A percentile compares a stretch with the other conserved stretches of the same genome.
phyloP scores from a whole-genome alignment of 371 early-diverging fungal genomes.

The Lichtheimia ramosa region DNA sequence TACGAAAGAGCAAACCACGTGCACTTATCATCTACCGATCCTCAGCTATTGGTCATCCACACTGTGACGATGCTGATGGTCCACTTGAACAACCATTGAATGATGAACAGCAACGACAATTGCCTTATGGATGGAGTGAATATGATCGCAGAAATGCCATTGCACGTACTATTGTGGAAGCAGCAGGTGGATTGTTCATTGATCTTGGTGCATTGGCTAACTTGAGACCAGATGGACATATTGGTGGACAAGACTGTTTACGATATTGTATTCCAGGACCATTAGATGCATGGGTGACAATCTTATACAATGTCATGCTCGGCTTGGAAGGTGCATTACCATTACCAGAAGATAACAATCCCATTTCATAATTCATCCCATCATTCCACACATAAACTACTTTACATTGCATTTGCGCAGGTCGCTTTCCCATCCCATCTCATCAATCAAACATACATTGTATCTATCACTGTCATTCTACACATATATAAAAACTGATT shows the following conservation, averaged over 20 bases:
- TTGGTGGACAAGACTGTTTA: conserved; percentile 60
- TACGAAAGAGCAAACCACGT: conserved; percentile 42
- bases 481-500: too few species aligned
- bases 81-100: conserved; percentile 33
- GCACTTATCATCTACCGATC: conserved; percentile 57
- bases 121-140: conserved; percentile 60
- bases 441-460: too few species aligned
- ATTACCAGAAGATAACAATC: conserved; percentile 1
- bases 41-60: conserved; percentile 48
- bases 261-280: conserved; percentile 72
- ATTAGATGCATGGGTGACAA: conserved; percentile 51
- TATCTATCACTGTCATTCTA: background rate
- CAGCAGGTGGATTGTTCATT: conserved; percentile 58
- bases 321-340: conserved; percentile 10
- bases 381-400: too few species aligned
- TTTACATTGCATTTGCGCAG: too few species aligned
- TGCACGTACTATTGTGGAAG: conserved; percentile 55
- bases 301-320: conserved; percentile 46
- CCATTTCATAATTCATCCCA: too few species aligned
- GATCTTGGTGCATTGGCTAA: conserved; percentile 57
- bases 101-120: conserved; percentile 33
- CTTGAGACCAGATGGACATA: conserved; percentile 58
- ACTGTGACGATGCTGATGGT: conserved; percentile 37
- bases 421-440: too few species aligned
- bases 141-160: conserved; percentile 54